These are phyloP conservation scores for Colletotrichum caudatum DNA, from an alignment of 2,329 filamentous ascomycete genomes.

Conservation along the genomic window DNA sequence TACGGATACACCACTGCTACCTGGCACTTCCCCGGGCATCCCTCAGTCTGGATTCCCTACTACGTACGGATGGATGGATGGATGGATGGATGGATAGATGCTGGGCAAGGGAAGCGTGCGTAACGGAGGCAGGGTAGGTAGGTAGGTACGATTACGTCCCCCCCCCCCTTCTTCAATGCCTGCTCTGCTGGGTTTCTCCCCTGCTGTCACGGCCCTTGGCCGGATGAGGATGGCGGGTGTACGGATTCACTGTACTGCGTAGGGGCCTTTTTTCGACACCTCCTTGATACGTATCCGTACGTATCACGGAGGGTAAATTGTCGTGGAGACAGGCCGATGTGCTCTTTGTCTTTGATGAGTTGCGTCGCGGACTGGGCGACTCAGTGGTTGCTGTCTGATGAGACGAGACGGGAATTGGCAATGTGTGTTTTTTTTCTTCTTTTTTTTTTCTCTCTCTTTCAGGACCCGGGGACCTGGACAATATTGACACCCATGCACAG, in stretches of 20 bases:
- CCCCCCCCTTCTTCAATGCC: background rate
- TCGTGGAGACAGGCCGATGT: slow-evolving; percentile 19
- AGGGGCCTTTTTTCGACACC: slow-evolving; percentile 21
- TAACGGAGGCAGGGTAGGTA: background rate
- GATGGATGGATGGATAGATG: no score
- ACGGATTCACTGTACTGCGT: background rate
- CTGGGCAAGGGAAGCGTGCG: background rate
- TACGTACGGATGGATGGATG: no score
- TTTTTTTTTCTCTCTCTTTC: background rate
- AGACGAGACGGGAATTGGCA: background rate
- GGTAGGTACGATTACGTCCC: background rate
- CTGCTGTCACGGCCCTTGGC: slow-evolving; percentile 1
- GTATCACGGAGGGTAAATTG: slow-evolving; percentile 27
- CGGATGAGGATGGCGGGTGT: background rate
- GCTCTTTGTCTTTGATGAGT: background rate
- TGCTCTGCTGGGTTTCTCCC: background rate
- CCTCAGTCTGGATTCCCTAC: background rate
- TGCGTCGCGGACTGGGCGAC: background rate
- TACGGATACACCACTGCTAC: background rate
- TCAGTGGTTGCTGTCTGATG: background rate
- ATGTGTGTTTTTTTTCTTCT: background rate
- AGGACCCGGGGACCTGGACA: slow-evolving; percentile 1
- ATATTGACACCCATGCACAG: background rate
- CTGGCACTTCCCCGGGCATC: background rate
- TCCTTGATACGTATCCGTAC: slow-evolving; percentile 35